Evolutionary conservation across 1,284 basidiomycete species (phyloP).

Genomic region (Puccinia novopanici): DNA sequence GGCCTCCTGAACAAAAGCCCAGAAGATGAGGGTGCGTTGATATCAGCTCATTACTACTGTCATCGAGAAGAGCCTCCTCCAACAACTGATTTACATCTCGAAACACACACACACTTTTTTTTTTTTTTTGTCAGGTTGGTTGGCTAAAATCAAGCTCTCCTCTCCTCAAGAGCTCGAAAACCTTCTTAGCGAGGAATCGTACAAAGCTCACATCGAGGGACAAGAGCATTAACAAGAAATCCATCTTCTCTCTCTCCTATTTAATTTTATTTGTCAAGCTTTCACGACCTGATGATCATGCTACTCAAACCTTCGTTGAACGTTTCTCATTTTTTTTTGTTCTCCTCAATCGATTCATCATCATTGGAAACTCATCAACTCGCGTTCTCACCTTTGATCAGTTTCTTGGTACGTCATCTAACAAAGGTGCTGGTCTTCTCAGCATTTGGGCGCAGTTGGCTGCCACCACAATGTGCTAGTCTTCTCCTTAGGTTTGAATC

Average conservation of each 20-base stretch:
- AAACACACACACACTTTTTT: neutral
- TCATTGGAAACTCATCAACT: neutral
- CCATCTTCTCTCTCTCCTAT: neutral
- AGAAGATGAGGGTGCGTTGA: conserved; percentile 56
- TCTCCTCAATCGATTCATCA: neutral
- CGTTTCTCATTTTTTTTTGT: neutral
- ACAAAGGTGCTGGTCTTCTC: no score
- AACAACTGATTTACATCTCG: neutral
- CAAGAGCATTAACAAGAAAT: neutral
- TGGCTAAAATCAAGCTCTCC: conserved; percentile 15
- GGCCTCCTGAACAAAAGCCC: conserved; percentile 58
- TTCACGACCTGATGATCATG: neutral
- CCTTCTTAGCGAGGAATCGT: conserved; percentile 75
- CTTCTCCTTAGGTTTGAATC: no score
- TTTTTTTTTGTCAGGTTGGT: conserved; percentile 32
- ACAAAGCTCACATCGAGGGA: conserved; percentile 72
- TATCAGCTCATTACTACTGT: neutral
- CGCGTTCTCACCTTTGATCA: no score
- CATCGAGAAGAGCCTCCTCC: neutral
- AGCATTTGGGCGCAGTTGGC: no score
- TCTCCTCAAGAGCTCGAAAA: conserved; percentile 67
- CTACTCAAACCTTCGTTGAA: neutral
- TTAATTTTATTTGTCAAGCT: neutral
- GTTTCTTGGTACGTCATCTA: no score
- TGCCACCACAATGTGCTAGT: no score